Evolutionary conservation across 371 early-diverging fungal genomes (phyloP).

Genomic region (Actinomortierella wolfii): DNA sequence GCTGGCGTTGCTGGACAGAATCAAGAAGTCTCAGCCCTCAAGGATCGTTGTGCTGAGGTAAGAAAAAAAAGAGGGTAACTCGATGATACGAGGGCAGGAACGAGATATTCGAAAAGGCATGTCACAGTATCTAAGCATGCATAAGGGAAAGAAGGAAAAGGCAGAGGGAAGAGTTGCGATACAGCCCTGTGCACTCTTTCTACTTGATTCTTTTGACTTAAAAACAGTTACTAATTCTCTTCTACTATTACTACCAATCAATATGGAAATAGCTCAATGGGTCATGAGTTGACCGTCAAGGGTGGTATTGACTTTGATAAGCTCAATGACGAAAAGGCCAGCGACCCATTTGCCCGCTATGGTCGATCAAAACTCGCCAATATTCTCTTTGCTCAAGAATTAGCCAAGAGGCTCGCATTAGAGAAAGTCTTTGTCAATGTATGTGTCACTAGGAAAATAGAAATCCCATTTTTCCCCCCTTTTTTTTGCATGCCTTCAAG

Average conservation of each 20-base stretch:
- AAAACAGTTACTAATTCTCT: conserved; percentile 7
- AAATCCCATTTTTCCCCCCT: too few relatives aligned
- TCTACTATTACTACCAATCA: conserved; percentile 28
- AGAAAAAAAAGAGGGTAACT: too few relatives aligned
- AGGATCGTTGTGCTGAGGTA: conserved; percentile 51
- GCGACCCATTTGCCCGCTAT: conserved; percentile 13
- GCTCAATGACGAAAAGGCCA: conserved; percentile 45
- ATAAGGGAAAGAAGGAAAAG: too few relatives aligned
- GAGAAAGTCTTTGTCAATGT: conserved; percentile 38
- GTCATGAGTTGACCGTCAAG: conserved; percentile 41
- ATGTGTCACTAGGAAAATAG: neutral
- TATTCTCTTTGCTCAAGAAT: conserved; percentile 59
- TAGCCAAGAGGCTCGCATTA: conserved; percentile 47
- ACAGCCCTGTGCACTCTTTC: too few relatives aligned
- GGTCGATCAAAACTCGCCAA: conserved; percentile 68
- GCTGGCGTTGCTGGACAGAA: conserved; percentile 61
- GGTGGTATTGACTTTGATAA: conserved; percentile 35
- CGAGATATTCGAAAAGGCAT: too few relatives aligned
- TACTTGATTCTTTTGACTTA: neutral
- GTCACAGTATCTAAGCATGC: too few relatives aligned
- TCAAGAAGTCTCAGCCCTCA: conserved; percentile 57
- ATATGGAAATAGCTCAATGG: conserved; percentile 31
- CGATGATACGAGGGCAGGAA: too few relatives aligned
- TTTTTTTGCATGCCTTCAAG: too few relatives aligned
- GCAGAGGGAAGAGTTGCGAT: too few relatives aligned